Percentiles rank a stretch among this genome's conserved stretches.
Evolutionary conservation across 805 yeast species (phyloP).

Genomic region (Pichia eremophila): DNA sequence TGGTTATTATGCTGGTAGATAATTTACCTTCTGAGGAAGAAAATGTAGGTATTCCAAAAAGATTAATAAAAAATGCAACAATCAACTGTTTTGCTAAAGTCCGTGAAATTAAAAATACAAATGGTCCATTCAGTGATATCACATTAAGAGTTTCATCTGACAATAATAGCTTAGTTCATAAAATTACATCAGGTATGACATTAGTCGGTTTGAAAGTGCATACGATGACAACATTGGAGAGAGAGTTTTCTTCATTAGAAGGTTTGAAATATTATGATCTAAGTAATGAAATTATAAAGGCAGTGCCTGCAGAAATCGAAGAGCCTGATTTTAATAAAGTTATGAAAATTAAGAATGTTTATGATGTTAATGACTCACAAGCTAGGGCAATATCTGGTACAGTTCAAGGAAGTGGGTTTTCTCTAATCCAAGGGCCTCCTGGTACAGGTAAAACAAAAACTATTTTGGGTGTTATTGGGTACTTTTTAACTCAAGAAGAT

Average conservation of each 20-base stretch:
- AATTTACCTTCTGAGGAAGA: slow-evolving; percentile 26
- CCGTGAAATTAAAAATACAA: slow-evolving; percentile 56
- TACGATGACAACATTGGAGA: slow-evolving; percentile 85
- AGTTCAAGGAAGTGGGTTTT: slow-evolving; percentile 60
- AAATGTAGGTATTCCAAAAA: slow-evolving; percentile 12
- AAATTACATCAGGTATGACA: slow-evolving; percentile 53
- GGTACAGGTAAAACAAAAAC: slow-evolving; percentile 99
- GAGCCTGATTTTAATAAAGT: slow-evolving; percentile 31
- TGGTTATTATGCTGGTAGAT: slow-evolving; percentile 51
- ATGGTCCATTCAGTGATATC: slow-evolving; percentile 61
- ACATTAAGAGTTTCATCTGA: slow-evolving; percentile 56
- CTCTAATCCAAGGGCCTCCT: slow-evolving; percentile 96
- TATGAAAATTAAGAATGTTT: slow-evolving; percentile 34
- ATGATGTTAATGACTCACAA: slow-evolving; percentile 76
- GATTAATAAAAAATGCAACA: slow-evolving; percentile 11
- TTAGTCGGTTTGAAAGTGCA: slow-evolving; percentile 65
- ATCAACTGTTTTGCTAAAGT: slow-evolving; percentile 77
- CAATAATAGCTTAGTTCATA: slow-evolving; percentile 34
- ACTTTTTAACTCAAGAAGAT: slow-evolving; percentile 39
- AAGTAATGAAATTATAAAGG: slow-evolving; percentile 54
- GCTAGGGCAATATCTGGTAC: slow-evolving; percentile 82
- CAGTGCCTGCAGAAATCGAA: slow-evolving; percentile 44
- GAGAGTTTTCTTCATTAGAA: slow-evolving; percentile 78
- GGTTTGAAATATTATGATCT: slow-evolving; percentile 81
- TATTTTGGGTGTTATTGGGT: slow-evolving; percentile 82